These are phyloP conservation scores for Trichomonas vaginalis DNA, from an alignment of 208 protist genomes.

Conservation along the genomic window DNA sequence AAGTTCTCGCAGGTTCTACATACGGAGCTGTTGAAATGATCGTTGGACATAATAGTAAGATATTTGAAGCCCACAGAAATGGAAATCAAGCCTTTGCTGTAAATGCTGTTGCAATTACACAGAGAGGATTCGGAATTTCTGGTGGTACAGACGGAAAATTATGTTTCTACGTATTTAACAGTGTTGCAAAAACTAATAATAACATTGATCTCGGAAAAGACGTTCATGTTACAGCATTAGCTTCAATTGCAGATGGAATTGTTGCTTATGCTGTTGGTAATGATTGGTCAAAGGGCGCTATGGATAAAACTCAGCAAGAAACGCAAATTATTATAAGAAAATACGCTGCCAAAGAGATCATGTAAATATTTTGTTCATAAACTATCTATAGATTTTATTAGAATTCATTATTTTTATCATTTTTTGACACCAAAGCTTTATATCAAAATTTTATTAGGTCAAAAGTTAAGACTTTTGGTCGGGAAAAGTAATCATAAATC, in stretches of 20 bases:
- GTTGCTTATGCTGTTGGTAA: neutral
- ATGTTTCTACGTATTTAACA: neutral
- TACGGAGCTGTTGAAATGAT: neutral
- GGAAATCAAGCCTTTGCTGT: neutral
- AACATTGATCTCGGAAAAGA: neutral
- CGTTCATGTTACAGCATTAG: neutral
- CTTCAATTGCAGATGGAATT: neutral
- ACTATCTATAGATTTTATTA: too few relatives aligned
- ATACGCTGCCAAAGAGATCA: neutral
- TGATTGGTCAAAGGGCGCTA: neutral
- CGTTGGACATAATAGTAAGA: neutral
- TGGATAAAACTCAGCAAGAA: neutral
- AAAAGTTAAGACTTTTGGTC: too few relatives aligned
- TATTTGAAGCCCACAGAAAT: neutral
- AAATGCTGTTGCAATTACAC: neutral
- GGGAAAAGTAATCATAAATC: too few relatives aligned
- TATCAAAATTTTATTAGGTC: too few relatives aligned
- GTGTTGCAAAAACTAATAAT: neutral
- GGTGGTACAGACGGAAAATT: neutral
- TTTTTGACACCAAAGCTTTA: too few relatives aligned
- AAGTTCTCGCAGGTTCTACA: neutral
- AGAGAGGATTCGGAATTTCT: neutral
- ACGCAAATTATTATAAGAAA: neutral
- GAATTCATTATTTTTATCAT: too few relatives aligned
- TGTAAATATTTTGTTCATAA: too few relatives aligned